Base-by-base conservation (phyloP, 306 rosid species). In the Astragalus membranaceus region DNA sequence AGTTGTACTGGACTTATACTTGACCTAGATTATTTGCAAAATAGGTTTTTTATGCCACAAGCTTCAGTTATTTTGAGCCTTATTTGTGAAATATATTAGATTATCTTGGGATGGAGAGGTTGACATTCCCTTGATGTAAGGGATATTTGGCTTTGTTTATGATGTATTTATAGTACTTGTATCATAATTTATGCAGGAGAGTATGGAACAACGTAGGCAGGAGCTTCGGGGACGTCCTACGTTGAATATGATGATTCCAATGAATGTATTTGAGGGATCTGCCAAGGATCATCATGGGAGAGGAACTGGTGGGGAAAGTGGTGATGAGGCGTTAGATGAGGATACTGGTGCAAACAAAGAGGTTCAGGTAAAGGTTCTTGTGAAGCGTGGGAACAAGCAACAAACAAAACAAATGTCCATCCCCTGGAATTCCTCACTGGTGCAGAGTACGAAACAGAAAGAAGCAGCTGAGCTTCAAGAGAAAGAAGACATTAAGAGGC, bases 401-500 rank as follows among this genome's bases (percentile, higher is more conserved):
- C 97, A 95, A 74, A 95, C 95, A 1, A 89, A 87, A 77, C 96
- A 95, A 82, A 95, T 95, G 99, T 86, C 67, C 82, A 86, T 95
- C 80, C 99, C 99, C 5, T 82, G 94, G 63, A 87, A 91, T 81
- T 86, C 92, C 71, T 82, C 95, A n/a, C 94, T 95, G 56, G 82
- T 95, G 36, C 99, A 89, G 87, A 89, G 96, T 82, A 91, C 99
- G 14, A 95, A 95, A 82, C 99, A 91, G 84, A 95, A 95, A 78
- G 99, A 91, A 83, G 99, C 99, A 48, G 99, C 92, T 7, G 96
- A 95, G 78, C 88, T 95, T 72, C 97, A 95, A 80, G 99, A 95
- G 91, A 95, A 95, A 76, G 97, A 95, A 78, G 99, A 91, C 81
- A 95, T 95, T 80, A 95, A 95, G 81, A 89, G 99, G 82, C 80